Base-by-base conservation (phyloP, 345 rosid genomes). In the Boechera stricta region DNA sequence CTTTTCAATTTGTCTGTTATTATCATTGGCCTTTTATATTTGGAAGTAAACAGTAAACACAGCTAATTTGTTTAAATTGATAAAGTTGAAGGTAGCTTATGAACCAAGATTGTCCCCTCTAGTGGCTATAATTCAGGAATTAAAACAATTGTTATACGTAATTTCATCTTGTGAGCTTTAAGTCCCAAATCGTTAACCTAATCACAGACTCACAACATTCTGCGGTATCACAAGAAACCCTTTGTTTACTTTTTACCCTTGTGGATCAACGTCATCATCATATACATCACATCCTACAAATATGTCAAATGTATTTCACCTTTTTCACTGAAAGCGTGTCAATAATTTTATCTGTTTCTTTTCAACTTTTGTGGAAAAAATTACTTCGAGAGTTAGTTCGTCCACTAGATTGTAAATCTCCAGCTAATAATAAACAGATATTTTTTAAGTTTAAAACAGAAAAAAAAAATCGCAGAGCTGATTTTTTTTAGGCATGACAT, bases 141-240 rank as follows among this genome's bases (percentile, higher is more conserved):
- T 55, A 18, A 64, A 49, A 47, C 36, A 61, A 10, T 42, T 28
- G n/a, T 64, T 53, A 64, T 55, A 64, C 64, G 9, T 28, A 44
- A 11, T 1, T 64, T 41, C 13, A 64, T 55, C 15, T 49, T 33
- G 10, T 66, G 59, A 45, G 39, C 16, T 32, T 55, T 7, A 65
- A 74, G 72, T 74, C 78, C 32, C 59, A 44, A 47, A 66, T 74
- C 49, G 78, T 13, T 74, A 56, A 74, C 78, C 78, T 74, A 74
- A 66, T 65, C 78, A 74, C 38, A 42, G 56, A 74, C 72, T 66
- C 78, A 33, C 31, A 45, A 56, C 57, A 33, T 45, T 74, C 12
- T 35, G 6, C 56, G 57, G 38, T 47, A 56, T 56, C 38, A 35
- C 72, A 74, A 74, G 72, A 56, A 74, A 74, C 48, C 72, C 32